These are phyloP conservation scores for Microbotryomycetes sp. DNA, from an alignment of 1,284 basidiomycete species.

Conservation along the genomic window DNA sequence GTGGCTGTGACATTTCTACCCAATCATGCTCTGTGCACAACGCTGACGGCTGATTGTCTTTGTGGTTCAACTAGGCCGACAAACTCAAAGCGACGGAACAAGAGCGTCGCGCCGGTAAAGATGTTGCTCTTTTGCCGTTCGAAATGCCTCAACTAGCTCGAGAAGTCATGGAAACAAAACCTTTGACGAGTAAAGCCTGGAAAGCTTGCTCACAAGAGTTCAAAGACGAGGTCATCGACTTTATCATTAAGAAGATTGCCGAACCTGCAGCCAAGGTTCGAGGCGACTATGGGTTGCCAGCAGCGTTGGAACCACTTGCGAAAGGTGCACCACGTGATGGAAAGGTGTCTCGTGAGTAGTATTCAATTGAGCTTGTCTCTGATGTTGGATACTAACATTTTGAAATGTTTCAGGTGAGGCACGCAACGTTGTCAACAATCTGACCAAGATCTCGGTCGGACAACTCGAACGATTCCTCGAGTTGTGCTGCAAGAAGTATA, in stretches of 20 bases:
- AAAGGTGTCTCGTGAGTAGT: background rate
- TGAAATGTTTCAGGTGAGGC: slow-evolving; percentile 47
- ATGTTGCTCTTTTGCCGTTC: slow-evolving; percentile 69
- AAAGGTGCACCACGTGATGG: background rate
- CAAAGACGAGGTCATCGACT: slow-evolving; percentile 61
- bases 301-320: slow-evolving; percentile 50
- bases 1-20: too few species aligned
- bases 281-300: slow-evolving; percentile 72
- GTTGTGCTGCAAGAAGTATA: slow-evolving; percentile 83
- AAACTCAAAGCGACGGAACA: slow-evolving; percentile 34
- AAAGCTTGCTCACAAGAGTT: slow-evolving; percentile 39
- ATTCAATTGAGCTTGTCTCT: background rate
- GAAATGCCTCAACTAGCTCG: slow-evolving; percentile 75
- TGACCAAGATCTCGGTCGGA: slow-evolving; percentile 75
- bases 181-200: slow-evolving; percentile 47
- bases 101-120: slow-evolving; percentile 44
- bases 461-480: slow-evolving; percentile 77
- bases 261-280: slow-evolving; percentile 63
- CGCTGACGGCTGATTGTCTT: background rate
- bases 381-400: background rate
- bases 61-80: slow-evolving; percentile 51
- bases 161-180: slow-evolving; percentile 54
- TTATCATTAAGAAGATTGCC: slow-evolving; percentile 65
- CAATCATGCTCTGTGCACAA: background rate
- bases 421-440: slow-evolving; percentile 66